phyloP scores from a whole-genome alignment of 2,329 filamentous ascomycete genomes.

The Trichoderma harzianum region DNA sequence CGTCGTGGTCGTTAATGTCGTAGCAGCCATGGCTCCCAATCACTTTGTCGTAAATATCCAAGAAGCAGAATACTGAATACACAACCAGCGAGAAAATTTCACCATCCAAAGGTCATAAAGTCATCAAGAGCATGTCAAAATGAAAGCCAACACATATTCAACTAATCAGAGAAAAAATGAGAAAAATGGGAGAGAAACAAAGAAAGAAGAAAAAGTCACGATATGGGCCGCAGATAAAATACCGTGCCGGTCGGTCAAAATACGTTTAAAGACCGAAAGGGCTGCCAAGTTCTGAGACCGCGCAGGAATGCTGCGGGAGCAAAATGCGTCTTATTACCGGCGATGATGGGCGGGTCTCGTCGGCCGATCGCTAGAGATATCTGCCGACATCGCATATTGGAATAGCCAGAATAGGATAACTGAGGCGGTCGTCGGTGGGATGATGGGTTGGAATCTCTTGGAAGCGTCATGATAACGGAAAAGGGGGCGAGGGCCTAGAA shows the following conservation, averaged over 20 bases:
- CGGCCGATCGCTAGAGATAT: conserved; percentile 11
- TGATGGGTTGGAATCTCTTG: not conserved
- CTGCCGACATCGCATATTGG: conserved; percentile 3
- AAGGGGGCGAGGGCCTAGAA: not conserved
- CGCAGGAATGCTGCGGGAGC: conserved; percentile 10
- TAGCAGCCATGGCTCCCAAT: not conserved
- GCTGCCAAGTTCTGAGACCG: not conserved
- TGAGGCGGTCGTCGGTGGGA: not conserved
- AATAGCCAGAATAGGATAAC: not conserved
- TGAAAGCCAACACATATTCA: not conserved
- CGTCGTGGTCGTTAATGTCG: not conserved
- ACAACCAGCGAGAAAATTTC: not conserved
- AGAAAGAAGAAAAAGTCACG: not conserved
- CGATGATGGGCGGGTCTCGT: not conserved
- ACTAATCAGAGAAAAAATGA: not conserved
- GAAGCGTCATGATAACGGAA: not conserved
- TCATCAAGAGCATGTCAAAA: not conserved
- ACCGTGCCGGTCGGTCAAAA: not conserved
- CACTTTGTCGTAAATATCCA: not conserved
- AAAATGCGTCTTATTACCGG: conserved; percentile 15
- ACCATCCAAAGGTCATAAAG: not conserved
- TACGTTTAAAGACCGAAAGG: not conserved
- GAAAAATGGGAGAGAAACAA: not conserved
- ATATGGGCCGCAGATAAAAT: not conserved
- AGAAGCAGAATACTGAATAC: not conserved